These are phyloP conservation scores for Magnolia officinalis DNA, from an alignment of 164 flowering plant species.

Conservation along the genomic window DNA sequence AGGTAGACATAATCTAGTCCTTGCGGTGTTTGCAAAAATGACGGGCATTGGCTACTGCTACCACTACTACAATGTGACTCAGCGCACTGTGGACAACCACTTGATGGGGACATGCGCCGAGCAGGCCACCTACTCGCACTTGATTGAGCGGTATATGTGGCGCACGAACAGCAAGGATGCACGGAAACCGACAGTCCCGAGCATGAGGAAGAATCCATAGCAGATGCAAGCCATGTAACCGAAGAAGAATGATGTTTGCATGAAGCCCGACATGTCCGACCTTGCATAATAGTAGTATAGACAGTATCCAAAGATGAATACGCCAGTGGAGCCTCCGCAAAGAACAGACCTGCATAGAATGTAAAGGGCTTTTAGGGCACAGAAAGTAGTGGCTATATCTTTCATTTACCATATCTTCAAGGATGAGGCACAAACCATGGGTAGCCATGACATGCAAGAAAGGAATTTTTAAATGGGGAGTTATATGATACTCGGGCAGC, in stretches of 20 bases:
- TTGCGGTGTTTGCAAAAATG: not conserved
- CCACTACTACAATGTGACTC: not conserved
- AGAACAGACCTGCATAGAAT: constrained; percentile 16
- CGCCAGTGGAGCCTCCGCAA: constrained; percentile 24
- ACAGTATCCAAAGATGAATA: constrained; percentile 20
- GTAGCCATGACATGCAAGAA: not conserved
- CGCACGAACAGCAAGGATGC: constrained; percentile 24
- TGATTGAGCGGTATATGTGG: constrained; percentile 25
- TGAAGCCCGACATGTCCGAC: constrained; percentile 26
- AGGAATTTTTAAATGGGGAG: not conserved
- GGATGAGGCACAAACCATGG: too few relatives aligned
- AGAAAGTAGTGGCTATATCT: not conserved
- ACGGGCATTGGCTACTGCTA: not conserved
- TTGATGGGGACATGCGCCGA: not conserved
- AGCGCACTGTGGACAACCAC: not conserved
- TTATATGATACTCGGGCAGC: not conserved
- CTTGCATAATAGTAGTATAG: constrained; percentile 24
- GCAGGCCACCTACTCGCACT: constrained; percentile 16
- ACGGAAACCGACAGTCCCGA: constrained; percentile 23
- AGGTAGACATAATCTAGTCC: not conserved
- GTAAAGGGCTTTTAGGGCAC: not conserved
- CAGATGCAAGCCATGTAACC: constrained; percentile 28
- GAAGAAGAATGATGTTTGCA: constrained; percentile 27
- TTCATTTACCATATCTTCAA: not conserved
- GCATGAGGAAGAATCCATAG: constrained; percentile 27